Conservation (phyloP, 176 grass and related monocot species). For the Zoysia pacifica region DNA sequence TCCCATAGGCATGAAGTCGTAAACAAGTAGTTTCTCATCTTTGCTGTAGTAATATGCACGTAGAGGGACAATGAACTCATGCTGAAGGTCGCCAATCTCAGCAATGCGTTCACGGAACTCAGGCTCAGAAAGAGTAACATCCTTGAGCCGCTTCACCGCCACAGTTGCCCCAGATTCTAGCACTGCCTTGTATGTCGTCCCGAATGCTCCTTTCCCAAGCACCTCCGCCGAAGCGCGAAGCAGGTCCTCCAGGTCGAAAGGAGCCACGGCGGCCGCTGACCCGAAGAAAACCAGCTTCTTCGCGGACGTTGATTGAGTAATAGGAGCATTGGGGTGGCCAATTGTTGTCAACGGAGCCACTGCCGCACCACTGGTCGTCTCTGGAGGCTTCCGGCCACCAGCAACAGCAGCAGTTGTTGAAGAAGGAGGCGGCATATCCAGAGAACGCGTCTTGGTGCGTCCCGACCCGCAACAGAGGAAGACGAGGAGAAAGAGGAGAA, state of each 20-base stretch:
- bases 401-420: neutral
- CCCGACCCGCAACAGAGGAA: slow-evolving; percentile 53
- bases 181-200: slow-evolving; percentile 73
- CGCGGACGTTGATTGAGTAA: slow-evolving; percentile 35
- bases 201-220: slow-evolving; percentile 77
- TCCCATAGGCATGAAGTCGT: slow-evolving; percentile 76
- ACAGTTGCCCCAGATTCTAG: slow-evolving; percentile 63
- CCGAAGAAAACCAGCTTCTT: slow-evolving; percentile 79
- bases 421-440: slow-evolving; percentile 31
- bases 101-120: slow-evolving; percentile 66
- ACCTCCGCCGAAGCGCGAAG: slow-evolving; percentile 72
- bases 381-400: slow-evolving; percentile 35
- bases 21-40: slow-evolving; percentile 84
- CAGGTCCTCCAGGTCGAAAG: slow-evolving; percentile 68
- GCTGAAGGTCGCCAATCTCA: slow-evolving; percentile 57
- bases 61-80: slow-evolving; percentile 70
- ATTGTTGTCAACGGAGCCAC: slow-evolving; percentile 28
- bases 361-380: slow-evolving; percentile 9
- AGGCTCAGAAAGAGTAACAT: slow-evolving; percentile 56
- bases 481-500: slow-evolving; percentile 54
- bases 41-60: slow-evolving; percentile 89
- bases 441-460: slow-evolving; percentile 44
- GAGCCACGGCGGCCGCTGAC: slow-evolving; percentile 30
- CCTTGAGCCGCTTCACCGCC: slow-evolving; percentile 75
- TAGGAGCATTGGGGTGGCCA: slow-evolving; percentile 34